Conservation (phyloP, 1,284 basidiomycete species). For the Ceratobasidium sp. region DNA sequence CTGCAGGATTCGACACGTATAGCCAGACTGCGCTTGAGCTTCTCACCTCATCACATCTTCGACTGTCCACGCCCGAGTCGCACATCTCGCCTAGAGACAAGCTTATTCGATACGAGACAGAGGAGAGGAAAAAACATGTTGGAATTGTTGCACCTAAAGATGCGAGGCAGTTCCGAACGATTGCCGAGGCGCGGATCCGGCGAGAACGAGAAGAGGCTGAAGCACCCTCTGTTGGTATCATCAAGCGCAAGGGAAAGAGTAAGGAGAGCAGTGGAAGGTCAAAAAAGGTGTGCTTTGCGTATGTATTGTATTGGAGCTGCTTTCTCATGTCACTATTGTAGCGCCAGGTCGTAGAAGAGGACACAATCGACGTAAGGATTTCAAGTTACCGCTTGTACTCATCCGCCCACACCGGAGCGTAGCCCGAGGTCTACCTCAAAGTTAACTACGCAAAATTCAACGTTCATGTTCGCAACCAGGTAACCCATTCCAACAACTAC, state of each 20-base stretch:
- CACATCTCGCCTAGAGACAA: constrained; percentile 83
- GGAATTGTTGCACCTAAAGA: constrained; percentile 80
- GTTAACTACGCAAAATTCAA: constrained; percentile 93
- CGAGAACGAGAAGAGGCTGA: constrained; percentile 80
- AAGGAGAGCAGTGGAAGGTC: constrained; percentile 43
- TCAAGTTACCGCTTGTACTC: background rate
- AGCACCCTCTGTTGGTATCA: constrained; percentile 59
- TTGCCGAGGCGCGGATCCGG: constrained; percentile 71
- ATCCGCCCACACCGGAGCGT: constrained; percentile 38
- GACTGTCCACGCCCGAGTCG: constrained; percentile 77
- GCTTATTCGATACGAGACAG: constrained; percentile 77
- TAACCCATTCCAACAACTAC: constrained; percentile 56
- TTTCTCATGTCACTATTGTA: constrained; percentile 54
- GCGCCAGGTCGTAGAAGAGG: constrained; percentile 71
- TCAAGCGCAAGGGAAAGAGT: constrained; percentile 39
- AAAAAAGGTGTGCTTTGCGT: constrained; percentile 32
- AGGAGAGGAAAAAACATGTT: constrained; percentile 71
- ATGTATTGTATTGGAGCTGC: background rate
- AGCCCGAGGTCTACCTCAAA: constrained; percentile 84
- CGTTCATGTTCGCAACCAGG: constrained; percentile 89
- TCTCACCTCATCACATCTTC: constrained; percentile 75
- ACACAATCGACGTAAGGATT: constrained; percentile 74
- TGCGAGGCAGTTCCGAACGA: constrained; percentile 75
- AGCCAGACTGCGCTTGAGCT: constrained; percentile 74
- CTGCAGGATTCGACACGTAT: constrained; percentile 68